Evolutionary conservation across 106 monocot species (phyloP).

Genomic region (Acorus gramineus): DNA sequence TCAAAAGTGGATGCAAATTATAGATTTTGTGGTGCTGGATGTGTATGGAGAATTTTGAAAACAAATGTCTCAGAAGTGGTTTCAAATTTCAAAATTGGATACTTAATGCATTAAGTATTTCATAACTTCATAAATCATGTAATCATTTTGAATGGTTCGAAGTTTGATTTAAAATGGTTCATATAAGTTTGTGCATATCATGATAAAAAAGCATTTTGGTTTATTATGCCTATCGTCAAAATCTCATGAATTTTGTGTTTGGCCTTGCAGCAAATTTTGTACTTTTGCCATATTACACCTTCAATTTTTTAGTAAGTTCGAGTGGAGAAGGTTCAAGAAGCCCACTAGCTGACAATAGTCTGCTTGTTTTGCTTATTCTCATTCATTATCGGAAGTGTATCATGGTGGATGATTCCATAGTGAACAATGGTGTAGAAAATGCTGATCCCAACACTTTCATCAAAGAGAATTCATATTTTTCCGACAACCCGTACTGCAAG

Average conservation of each 20-base stretch:
- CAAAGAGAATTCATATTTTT: constrained; percentile 48
- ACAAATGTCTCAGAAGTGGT: too few relatives aligned
- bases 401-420: constrained; percentile 16
- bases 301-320: constrained; percentile 79
- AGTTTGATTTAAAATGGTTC: too few relatives aligned
- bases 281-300: constrained; percentile 85
- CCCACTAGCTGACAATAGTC: constrained; percentile 68
- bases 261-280: constrained; percentile 87
- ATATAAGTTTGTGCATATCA: too few relatives aligned
- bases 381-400: constrained; percentile 71
- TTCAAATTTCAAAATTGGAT: too few relatives aligned
- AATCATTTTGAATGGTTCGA: too few relatives aligned
- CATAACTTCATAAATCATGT: too few relatives aligned
- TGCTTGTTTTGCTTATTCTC: constrained; percentile 76
- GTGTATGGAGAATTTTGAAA: too few relatives aligned
- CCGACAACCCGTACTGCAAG: constrained; percentile 77
- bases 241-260: constrained; percentile 10
- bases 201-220: too few relatives aligned
- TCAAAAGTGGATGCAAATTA: too few relatives aligned
- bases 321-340: constrained; percentile 46
- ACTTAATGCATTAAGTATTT: too few relatives aligned
- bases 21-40: too few relatives aligned
- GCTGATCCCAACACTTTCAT: constrained; percentile 19
- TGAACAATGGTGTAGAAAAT: constrained; percentile 14
- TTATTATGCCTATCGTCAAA: neutral